Conservation (phyloP, 306 rosid species). For the Rosa persica region DNA sequence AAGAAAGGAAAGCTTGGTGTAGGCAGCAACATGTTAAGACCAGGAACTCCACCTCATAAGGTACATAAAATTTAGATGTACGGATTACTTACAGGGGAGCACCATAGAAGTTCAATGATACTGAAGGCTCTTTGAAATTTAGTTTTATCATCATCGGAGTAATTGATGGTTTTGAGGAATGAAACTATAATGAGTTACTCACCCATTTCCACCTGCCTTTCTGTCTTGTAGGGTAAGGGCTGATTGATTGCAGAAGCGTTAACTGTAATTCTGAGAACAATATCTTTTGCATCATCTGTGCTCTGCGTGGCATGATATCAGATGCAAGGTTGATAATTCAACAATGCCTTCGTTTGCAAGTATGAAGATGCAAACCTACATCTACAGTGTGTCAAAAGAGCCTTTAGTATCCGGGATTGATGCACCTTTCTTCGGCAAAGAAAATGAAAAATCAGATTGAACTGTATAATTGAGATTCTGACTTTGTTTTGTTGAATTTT, state of each 20-base stretch:
- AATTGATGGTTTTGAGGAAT: not conserved
- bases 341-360: conserved; percentile 20
- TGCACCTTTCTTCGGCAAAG: conserved; percentile 5
- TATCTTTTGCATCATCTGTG: conserved; percentile 15
- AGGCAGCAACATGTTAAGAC: conserved; percentile 39
- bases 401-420: not conserved
- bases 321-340: conserved; percentile 9
- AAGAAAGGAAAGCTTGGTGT: conserved; percentile 48
- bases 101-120: not conserved
- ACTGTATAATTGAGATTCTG: conserved; percentile 14
- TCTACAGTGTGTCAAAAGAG: conserved; percentile 25
- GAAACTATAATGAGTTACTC: not conserved
- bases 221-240: conserved; percentile 36
- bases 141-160: not conserved
- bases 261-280: not conserved
- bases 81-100: not conserved
- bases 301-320: conserved; percentile 17
- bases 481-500: conserved; percentile 14
- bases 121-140: not conserved
- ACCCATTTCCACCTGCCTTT: not conserved
- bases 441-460: conserved; percentile 7
- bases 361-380: conserved; percentile 23
- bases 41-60: conserved; percentile 60
- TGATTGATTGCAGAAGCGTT: conserved; percentile 14
- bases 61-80: conserved; percentile 20